Conservation (phyloP, 2,329 filamentous ascomycete species). For the Colletotrichum costaricense region DNA sequence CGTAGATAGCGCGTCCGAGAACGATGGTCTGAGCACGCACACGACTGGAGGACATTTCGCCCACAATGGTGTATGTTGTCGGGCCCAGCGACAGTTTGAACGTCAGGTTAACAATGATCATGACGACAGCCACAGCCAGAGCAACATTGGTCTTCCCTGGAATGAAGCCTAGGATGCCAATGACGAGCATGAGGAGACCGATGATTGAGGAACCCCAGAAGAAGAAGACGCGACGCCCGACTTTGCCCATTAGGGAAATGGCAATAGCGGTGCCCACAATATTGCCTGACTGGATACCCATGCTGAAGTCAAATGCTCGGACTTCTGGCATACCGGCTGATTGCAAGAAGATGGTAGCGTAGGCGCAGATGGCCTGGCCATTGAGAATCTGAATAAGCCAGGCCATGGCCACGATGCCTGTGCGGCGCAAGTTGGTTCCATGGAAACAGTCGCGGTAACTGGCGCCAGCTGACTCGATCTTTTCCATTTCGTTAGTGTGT, state of each 20-base stretch:
- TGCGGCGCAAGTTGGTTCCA: slow-evolving; percentile 48
- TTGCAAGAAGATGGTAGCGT: slow-evolving; percentile 63
- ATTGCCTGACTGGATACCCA: slow-evolving; percentile 60
- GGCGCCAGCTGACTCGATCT: slow-evolving; percentile 43
- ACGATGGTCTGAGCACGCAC: slow-evolving; percentile 59
- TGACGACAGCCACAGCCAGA: slow-evolving; percentile 49
- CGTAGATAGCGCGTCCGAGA: slow-evolving; percentile 55
- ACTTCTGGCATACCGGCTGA: slow-evolving; percentile 58
- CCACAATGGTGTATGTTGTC: slow-evolving; percentile 55
- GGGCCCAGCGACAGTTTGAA: slow-evolving; percentile 59
- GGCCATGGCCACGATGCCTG: slow-evolving; percentile 43
- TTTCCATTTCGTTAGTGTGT: slow-evolving; percentile 52
- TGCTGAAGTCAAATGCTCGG: slow-evolving; percentile 58
- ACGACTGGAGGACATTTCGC: slow-evolving; percentile 56
- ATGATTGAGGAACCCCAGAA: slow-evolving; percentile 52
- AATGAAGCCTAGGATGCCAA: slow-evolving; percentile 52
- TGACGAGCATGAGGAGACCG: slow-evolving; percentile 52
- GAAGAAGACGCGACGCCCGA: slow-evolving; percentile 54
- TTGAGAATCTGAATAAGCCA: slow-evolving; percentile 42
- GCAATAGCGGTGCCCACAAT: slow-evolving; percentile 53
- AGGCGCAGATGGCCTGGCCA: slow-evolving; percentile 59
- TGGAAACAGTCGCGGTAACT: slow-evolving; percentile 53
- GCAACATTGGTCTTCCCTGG: slow-evolving; percentile 34
- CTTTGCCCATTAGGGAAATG: slow-evolving; percentile 49
- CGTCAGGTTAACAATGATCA: slow-evolving; percentile 52